Base-by-base conservation (phyloP, 192 early-diverging fungal genomes). In the Geranomyces michiganensis region DNA sequence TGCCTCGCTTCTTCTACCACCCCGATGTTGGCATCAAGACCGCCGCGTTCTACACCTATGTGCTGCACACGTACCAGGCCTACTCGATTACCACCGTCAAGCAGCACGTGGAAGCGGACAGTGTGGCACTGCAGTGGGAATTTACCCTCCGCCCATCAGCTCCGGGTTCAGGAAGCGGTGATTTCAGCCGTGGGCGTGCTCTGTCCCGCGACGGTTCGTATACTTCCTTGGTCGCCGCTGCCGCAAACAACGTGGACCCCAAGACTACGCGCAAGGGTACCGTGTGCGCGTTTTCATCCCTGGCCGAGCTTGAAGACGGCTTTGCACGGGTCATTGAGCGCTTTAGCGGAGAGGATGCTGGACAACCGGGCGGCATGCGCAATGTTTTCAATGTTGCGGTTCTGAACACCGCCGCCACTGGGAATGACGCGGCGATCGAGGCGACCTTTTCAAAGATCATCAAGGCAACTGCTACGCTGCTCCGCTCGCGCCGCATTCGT, bases 41-140 rank as follows among this genome's bases (percentile, higher is more conserved):
- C 71, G 91, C 93, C 0, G 96, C 97, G 24, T 86, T 97, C 33
- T 95, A 97, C 87, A 94, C 95, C 15, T 99, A 99, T 75, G 92
- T 93, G 62, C 89, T 96, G 63, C 95, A 95, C 69, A 94, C 97
- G 6, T 96, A 97, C 89, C 94, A 98, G 75, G 94, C 95, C 44
- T 99, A 99, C 84, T 88, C 93, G 72, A 90, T 99, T 53, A 87
- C 92, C 43, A 90, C 90, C 62, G 89, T 96, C 78, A 77, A 77
- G 46, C 84, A 85, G 43, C 67, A 75, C 46, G 31, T 79, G 56
- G 64, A 71, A 2, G 36, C 56, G 1, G 65, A 51, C 51, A 72
- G 79, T 7, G 62, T 81, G 2, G 73, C 81, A 15, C 73, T 87
- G 64, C 72, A 77, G 56, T 87, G 85, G 85, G 76, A 81, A 32